Conservation (phyloP, 2,329 filamentous ascomycete species). For the Hypoxylon sp. region DNA sequence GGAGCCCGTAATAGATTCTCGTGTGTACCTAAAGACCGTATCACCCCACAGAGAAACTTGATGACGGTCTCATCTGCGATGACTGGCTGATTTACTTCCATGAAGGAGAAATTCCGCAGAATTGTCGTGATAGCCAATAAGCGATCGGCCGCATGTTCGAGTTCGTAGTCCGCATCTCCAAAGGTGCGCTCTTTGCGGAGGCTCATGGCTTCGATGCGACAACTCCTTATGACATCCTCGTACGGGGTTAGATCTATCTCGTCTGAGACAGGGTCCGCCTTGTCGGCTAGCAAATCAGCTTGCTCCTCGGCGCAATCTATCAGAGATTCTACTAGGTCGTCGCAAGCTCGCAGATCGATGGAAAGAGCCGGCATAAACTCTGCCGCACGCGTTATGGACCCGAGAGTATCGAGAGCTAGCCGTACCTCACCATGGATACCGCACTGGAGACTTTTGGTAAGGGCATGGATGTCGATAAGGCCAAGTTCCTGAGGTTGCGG, state of each 20-base stretch:
- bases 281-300: constrained; percentile 83
- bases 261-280: constrained; percentile 87
- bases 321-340: constrained; percentile 88
- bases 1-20: constrained; percentile 86
- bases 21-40: constrained; percentile 88
- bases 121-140: constrained; percentile 93
- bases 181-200: constrained; percentile 79
- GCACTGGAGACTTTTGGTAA: constrained; percentile 90
- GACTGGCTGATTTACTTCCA: constrained; percentile 76
- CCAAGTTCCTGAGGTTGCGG: constrained; percentile 83
- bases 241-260: constrained; percentile 86
- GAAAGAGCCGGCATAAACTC: constrained; percentile 73
- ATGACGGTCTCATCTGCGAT: constrained; percentile 83
- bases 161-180: constrained; percentile 80
- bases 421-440: constrained; percentile 92
- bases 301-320: constrained; percentile 93
- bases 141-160: constrained; percentile 87
- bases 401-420: constrained; percentile 86
- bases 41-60: constrained; percentile 84
- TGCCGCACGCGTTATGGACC: constrained; percentile 72
- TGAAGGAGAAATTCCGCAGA: constrained; percentile 90
- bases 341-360: constrained; percentile 77
- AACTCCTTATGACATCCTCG: constrained; percentile 87
- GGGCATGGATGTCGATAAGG: constrained; percentile 87
- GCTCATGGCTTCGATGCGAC: constrained; percentile 76